A percentile compares a stretch with the other conserved stretches of the same genome.
Evolutionary conservation across 1,139 yeast genomes (phyloP).

Genomic region (Lipomyces yarrowii): DNA sequence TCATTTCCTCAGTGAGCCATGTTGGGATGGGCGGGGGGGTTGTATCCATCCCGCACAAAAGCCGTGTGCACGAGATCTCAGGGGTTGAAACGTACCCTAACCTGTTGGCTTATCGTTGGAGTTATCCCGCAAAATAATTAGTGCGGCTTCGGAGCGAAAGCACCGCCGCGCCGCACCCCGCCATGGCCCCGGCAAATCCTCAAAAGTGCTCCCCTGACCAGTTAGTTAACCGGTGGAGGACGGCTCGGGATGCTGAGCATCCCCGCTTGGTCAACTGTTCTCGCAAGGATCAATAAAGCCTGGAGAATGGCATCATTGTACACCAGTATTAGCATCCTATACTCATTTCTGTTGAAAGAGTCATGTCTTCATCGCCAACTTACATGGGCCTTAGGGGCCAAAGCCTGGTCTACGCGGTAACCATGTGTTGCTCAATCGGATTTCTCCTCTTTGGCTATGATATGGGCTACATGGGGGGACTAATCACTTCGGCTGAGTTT

Average conservation of each 20-base stretch:
- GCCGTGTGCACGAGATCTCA: too few relatives aligned
- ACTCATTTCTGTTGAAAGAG: not conserved
- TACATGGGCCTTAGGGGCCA: conserved; percentile 18
- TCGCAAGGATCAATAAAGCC: not conserved
- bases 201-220: too few relatives aligned
- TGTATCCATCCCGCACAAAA: too few relatives aligned
- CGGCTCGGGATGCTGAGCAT: not conserved
- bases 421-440: conserved; percentile 34
- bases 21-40: too few relatives aligned
- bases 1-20: too few relatives aligned
- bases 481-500: conserved; percentile 60
- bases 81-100: too few relatives aligned
- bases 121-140: too few relatives aligned
- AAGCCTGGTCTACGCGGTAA: conserved; percentile 26
- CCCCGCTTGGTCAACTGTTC: not conserved
- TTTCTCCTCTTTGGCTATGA: conserved; percentile 62
- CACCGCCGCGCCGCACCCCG: too few relatives aligned
- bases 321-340: not conserved
- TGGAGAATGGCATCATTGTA: not conserved
- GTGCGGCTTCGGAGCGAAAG: too few relatives aligned
- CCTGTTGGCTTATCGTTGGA: too few relatives aligned
- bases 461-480: conserved; percentile 71
- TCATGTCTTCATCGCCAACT: conserved; percentile 14
- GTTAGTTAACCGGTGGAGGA: not conserved
- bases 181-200: too few relatives aligned